These are phyloP conservation scores for Parastagonospora nodorum DNA, from an alignment of 2,329 filamentous ascomycete species.

Conservation along the genomic window DNA sequence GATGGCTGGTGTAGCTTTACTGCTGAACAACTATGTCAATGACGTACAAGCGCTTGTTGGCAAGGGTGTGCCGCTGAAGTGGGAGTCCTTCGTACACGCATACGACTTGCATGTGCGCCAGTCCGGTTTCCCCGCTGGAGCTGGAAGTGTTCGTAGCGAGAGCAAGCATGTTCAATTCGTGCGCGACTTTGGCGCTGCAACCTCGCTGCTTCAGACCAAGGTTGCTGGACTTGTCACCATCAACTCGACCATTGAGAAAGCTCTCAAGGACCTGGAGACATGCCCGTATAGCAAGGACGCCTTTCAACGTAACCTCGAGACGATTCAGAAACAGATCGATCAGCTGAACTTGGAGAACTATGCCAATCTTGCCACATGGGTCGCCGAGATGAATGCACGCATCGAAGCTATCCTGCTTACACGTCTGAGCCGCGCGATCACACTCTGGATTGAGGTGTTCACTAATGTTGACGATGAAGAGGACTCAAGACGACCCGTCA, in stretches of 20 bases:
- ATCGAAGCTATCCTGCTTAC: conserved; percentile 79
- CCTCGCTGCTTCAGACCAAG: conserved; percentile 87
- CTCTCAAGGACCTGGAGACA: conserved; percentile 78
- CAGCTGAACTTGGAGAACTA: conserved; percentile 97
- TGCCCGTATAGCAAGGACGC: conserved; percentile 82
- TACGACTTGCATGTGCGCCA: conserved; percentile 86
- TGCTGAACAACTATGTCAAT: conserved; percentile 89
- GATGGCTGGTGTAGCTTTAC: conserved; percentile 84
- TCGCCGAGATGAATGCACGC: conserved; percentile 80
- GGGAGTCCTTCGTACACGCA: conserved; percentile 97
- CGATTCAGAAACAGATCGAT: conserved; percentile 90
- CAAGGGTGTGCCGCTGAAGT: conserved; percentile 88
- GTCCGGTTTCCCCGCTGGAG: conserved; percentile 61
- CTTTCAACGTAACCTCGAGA: conserved; percentile 80
- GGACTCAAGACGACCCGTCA: conserved; percentile 30
- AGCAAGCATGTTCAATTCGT: conserved; percentile 98
- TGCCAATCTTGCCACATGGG: conserved; percentile 90
- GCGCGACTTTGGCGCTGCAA: conserved; percentile 85
- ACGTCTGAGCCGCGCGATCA: conserved; percentile 84
- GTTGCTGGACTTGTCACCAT: conserved; percentile 78
- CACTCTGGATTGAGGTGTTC: conserved; percentile 86
- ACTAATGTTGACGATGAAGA: conserved; percentile 53
- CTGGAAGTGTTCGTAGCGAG: conserved; percentile 66
- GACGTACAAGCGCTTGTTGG: conserved; percentile 82
- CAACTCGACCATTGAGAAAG: conserved; percentile 79